phyloP scores from a whole-genome alignment of 495 filamentous ascomycete species.

The Beverwykella pulmonaria region DNA sequence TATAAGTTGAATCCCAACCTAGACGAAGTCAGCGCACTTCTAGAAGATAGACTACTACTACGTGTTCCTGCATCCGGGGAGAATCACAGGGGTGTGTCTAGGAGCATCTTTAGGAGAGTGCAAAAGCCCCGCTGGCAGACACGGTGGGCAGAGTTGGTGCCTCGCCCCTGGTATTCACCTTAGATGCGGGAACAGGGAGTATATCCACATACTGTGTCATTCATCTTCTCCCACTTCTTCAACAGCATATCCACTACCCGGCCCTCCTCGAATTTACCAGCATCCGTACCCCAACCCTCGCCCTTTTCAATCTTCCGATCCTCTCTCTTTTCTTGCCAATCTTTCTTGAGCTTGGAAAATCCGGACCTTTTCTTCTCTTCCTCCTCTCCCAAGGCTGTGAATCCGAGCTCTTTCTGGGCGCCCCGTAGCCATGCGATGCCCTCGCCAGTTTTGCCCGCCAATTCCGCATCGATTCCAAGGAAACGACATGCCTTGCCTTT shows the following conservation, averaged over 20 bases:
- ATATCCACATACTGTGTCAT: conserved; percentile 76
- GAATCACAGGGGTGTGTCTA: too few species aligned
- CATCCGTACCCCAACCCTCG: conserved; percentile 75
- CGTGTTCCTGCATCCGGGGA: too few species aligned
- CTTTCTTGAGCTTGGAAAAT: conserved; percentile 71
- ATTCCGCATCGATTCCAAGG: conserved; percentile 85
- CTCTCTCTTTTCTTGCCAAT: conserved; percentile 68
- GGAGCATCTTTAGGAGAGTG: too few species aligned
- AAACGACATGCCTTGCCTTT: conserved; percentile 85
- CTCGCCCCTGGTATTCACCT: too few species aligned
- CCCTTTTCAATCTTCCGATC: conserved; percentile 70
- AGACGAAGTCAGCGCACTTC: conserved; percentile 18
- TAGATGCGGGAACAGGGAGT: too few species aligned
- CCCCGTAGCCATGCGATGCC: conserved; percentile 82
- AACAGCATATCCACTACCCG: conserved; percentile 84
- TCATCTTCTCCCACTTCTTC: conserved; percentile 86
- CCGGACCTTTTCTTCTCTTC: conserved; percentile 54
- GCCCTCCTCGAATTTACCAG: conserved; percentile 80
- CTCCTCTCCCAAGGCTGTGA: conserved; percentile 43
- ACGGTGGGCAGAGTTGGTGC: too few species aligned
- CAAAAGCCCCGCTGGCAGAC: too few species aligned
- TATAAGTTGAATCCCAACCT: conserved; percentile 81
- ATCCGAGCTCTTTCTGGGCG: conserved; percentile 69
- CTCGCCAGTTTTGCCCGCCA: conserved; percentile 74
- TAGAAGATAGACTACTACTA: not conserved